Evolutionary conservation across 2,329 filamentous ascomycete species (phyloP).

Genomic region (Periglandula ipomoeae): DNA sequence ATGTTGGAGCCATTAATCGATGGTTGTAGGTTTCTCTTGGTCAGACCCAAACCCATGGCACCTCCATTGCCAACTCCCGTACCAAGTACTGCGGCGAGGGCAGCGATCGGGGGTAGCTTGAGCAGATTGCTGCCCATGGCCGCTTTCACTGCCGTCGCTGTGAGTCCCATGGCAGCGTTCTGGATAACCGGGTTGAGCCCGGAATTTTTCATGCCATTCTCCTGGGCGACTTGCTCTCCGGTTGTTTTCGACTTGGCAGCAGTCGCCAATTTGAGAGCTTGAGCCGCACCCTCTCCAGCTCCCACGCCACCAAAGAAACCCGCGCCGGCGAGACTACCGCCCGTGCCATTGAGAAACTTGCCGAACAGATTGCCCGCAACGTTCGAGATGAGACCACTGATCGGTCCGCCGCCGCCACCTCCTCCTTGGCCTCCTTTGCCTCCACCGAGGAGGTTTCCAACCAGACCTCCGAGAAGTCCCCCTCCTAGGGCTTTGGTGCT

Average conservation of each 20-base stretch:
- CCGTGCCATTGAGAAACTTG: slow-evolving; percentile 5
- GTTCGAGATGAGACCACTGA: slow-evolving; percentile 4
- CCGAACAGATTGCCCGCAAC: neutral
- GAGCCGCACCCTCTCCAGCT: slow-evolving; percentile 15
- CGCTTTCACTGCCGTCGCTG: slow-evolving; percentile 18
- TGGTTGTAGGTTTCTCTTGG: slow-evolving; percentile 9
- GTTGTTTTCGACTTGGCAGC: slow-evolving; percentile 8
- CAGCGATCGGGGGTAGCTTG: slow-evolving; percentile 10
- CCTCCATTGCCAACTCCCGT: slow-evolving; percentile 16
- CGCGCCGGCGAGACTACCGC: slow-evolving; percentile 7
- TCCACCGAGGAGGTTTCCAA: neutral
- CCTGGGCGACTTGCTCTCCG: slow-evolving; percentile 14
- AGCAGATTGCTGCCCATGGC: slow-evolving; percentile 11
- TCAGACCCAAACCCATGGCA: slow-evolving; percentile 15
- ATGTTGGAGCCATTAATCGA: slow-evolving; percentile 13
- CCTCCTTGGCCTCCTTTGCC: neutral
- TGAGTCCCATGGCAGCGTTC: slow-evolving; percentile 20
- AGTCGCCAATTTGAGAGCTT: slow-evolving; percentile 15
- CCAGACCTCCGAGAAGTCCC: neutral
- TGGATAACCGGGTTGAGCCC: slow-evolving; percentile 21
- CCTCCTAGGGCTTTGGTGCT: neutral
- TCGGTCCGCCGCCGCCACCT: neutral
- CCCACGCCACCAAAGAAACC: slow-evolving; percentile 18
- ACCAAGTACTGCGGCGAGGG: slow-evolving; percentile 14
- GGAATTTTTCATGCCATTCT: slow-evolving; percentile 19